These are phyloP conservation scores for Tylopilus plumbeoviolaceoides DNA, from an alignment of 768 basidiomycete species.

Conservation along the genomic window DNA sequence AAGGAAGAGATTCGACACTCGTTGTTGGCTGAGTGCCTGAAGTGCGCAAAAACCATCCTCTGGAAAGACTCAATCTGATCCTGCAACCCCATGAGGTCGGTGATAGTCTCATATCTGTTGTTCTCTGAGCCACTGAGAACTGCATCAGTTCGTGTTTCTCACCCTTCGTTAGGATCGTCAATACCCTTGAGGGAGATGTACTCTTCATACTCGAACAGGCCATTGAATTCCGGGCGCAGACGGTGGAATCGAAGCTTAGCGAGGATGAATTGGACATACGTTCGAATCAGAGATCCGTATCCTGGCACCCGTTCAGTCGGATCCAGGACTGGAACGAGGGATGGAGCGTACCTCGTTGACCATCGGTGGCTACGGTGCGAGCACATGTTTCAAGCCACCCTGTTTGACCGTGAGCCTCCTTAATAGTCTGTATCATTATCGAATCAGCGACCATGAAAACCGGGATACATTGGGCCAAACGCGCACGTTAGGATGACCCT, in stretches of 20 bases:
- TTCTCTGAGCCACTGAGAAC: constrained; percentile 9
- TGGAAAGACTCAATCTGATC: constrained; percentile 99
- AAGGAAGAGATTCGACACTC: constrained; percentile 96
- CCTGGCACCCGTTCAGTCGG: constrained; percentile 44
- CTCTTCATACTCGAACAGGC: constrained; percentile 98
- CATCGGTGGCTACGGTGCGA: constrained; percentile 77
- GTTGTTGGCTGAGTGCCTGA: constrained; percentile 87
- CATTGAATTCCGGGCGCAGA: constrained; percentile 95
- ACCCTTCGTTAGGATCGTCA: constrained; percentile 99
- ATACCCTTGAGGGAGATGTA: constrained; percentile 96
- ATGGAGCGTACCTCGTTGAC: constrained; percentile 57
- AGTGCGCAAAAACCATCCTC: constrained; percentile 94
- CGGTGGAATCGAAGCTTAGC: constrained; percentile 96
- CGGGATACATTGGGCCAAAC: constrained; percentile 1
- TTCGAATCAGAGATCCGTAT: constrained; percentile 88
- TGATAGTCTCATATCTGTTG: constrained; percentile 91
- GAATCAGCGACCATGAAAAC: constrained; percentile 8
- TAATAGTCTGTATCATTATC: constrained; percentile 66
- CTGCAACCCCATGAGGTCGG: constrained; percentile 95
- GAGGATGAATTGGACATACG: constrained; percentile 93
- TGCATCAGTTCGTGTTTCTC: constrained; percentile 25
- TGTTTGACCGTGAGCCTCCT: constrained; percentile 95
- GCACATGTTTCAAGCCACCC: constrained; percentile 98
- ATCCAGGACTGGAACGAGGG: not conserved
- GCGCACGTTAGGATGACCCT: constrained; percentile 89